These are phyloP conservation scores for Pythium aphanidermatum DNA, from an alignment of 352 stramenopile genomes.

Conservation along the genomic window DNA sequence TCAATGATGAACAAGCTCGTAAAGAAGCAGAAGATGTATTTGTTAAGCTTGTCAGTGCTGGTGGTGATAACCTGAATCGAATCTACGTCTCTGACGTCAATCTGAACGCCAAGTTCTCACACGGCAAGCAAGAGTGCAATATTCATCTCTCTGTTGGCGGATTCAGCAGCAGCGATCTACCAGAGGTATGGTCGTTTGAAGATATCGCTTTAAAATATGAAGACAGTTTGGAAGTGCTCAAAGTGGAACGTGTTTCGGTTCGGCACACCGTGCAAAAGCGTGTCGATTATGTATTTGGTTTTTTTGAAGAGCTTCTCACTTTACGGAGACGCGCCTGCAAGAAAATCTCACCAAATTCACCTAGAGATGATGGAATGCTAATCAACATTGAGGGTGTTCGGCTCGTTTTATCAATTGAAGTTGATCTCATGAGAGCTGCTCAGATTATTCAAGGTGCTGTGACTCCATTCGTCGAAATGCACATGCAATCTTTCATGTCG, in stretches of 20 bases:
- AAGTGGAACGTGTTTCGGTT: conserved; percentile 32
- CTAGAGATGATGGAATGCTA: conserved; percentile 44
- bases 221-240: conserved; percentile 26
- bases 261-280: conserved; percentile 45
- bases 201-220: conserved; percentile 38
- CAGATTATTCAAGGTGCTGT: conserved; percentile 24
- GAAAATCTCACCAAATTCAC: not conserved
- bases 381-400: conserved; percentile 43
- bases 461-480: conserved; percentile 21
- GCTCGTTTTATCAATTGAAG: conserved; percentile 26
- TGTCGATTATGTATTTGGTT: conserved; percentile 54
- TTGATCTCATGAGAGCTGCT: conserved; percentile 29
- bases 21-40: conserved; percentile 29
- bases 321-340: conserved; percentile 33
- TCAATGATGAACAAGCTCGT: conserved; percentile 40
- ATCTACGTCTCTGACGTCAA: conserved; percentile 44
- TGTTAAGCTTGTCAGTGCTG: conserved; percentile 47
- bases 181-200: conserved; percentile 61
- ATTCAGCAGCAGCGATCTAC: conserved; percentile 64
- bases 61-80: conserved; percentile 58
- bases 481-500: conserved; percentile 17
- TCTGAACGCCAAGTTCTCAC: conserved; percentile 29
- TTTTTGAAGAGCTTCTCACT: conserved; percentile 57
- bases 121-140: conserved; percentile 12
- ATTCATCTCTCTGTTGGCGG: conserved; percentile 36